These are phyloP conservation scores for Brassica carinata DNA, from an alignment of 345 rosid species.

Conservation along the genomic window DNA sequence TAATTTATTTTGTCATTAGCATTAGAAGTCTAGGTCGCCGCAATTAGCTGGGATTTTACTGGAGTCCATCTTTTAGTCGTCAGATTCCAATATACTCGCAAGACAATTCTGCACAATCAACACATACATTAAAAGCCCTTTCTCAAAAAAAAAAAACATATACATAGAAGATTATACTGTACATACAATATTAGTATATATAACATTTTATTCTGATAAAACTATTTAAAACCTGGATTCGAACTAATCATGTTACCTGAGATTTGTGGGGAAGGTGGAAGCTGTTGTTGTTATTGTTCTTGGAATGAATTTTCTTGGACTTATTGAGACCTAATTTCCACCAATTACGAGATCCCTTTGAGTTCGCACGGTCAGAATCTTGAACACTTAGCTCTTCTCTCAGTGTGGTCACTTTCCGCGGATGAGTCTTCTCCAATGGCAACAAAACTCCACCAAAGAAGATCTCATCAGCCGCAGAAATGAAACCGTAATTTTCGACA, in stretches of 20 bases:
- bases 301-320: conserved; percentile 35
- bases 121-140: neutral
- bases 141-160: no score
- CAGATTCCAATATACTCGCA: conserved; percentile 42
- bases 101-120: conserved; percentile 41
- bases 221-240: neutral
- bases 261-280: conserved; percentile 29
- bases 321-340: conserved; percentile 39
- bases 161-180: neutral
- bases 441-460: conserved; percentile 62
- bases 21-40: conserved; percentile 12
- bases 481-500: conserved; percentile 53
- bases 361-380: conserved; percentile 37
- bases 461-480: conserved; percentile 81
- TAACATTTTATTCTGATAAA: neutral
- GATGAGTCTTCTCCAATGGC: conserved; percentile 56
- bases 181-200: neutral
- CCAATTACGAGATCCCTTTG: conserved; percentile 40
- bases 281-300: conserved; percentile 34
- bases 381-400: conserved; percentile 59
- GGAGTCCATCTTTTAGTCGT: conserved; percentile 19
- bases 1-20: neutral
- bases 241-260: conserved; percentile 16
- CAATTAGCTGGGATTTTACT: conserved; percentile 15
- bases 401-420: conserved; percentile 45